Base-by-base conservation (phyloP, 148 eudicot genomes). In the Polygonum aviculare region DNA sequence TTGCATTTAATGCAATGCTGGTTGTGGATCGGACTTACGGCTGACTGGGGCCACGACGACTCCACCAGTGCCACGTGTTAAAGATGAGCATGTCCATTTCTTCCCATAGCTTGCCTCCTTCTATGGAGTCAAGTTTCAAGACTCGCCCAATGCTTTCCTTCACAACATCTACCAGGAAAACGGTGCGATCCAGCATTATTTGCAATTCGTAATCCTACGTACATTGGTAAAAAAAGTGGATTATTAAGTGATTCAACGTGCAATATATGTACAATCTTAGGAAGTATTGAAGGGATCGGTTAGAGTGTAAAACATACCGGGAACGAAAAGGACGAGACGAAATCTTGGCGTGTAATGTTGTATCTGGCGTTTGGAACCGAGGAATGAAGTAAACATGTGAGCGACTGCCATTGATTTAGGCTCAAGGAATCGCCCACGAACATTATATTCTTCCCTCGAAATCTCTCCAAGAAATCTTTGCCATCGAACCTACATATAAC, bases 21-120 rank as follows among this genome's bases (percentile, higher is more conserved):
- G 69, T 22, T 63, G 3, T 2, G 70, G 4, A 3, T 0, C 6
- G 21, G 19, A 86, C 92, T 60, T 15, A 95, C 98, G 96, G 97
- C 84, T 95, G 98, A 2, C 87, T 35, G 0, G 89, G 77, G 8
- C 97, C 98, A 67, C 97, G 85, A 2, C 98, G 97, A 55, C 85
- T 84, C 98, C 98, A 95, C 98, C 98, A 95, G 72, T 92, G 98
- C 97, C 97, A 95, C 3, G 97, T 92, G 81, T 95, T 95, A 84
- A 95, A 95, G 70, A 95, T 82, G 73, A 95, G 87, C 85, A 88
- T 79, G 79, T 95, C 97, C 78, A 89, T 80, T 51, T 84, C 87
- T 16, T 72, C 81, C 98, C 98, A 95, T 9, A 83, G 74, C 81
- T 87, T 88, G 2, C 94, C 90, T 55, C 96, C 85, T 31, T 77